Evolutionary conservation across 1,284 basidiomycete species (phyloP).

Genomic region (Trichosporon sp.): DNA sequence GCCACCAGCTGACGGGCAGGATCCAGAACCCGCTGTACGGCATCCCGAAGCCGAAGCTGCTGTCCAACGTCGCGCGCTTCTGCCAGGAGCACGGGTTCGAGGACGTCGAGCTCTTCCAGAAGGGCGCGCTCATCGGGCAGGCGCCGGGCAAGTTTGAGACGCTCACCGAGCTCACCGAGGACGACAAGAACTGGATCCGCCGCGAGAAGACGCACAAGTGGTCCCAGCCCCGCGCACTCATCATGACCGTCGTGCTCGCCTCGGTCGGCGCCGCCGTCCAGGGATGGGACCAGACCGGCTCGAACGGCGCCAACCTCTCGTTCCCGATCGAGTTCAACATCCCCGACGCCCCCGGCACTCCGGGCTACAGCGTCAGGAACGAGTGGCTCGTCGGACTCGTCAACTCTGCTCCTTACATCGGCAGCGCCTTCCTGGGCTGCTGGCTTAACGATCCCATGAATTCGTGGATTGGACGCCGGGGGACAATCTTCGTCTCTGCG

Average conservation of each 20-base stretch:
- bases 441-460: conserved; percentile 74
- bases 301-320: conserved; percentile 60
- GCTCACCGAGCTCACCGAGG: conserved; percentile 58
- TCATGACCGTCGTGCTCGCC: conserved; percentile 26
- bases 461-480: conserved; percentile 58
- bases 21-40: conserved; percentile 37
- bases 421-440: conserved; percentile 32
- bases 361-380: conserved; percentile 48
- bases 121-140: conserved; percentile 63
- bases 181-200: conserved; percentile 55
- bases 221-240: conserved; percentile 55
- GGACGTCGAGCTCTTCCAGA: conserved; percentile 52
- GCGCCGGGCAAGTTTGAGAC: conserved; percentile 53
- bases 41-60: conserved; percentile 48
- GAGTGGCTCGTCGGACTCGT: conserved; percentile 67
- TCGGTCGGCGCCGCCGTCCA: conserved; percentile 37
- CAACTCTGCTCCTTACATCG: conserved; percentile 30
- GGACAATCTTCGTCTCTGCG: conserved; percentile 64
- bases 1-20: conserved; percentile 11
- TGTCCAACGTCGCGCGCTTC: conserved; percentile 58
- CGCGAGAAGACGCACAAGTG: conserved; percentile 62
- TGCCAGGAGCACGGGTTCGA: conserved; percentile 52
- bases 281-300: conserved; percentile 47
- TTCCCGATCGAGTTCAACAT: conserved; percentile 65
- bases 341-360: conserved; percentile 5